These are phyloP conservation scores for Tricharina praecox DNA, from an alignment of 495 filamentous ascomycete genomes.

Conservation along the genomic window DNA sequence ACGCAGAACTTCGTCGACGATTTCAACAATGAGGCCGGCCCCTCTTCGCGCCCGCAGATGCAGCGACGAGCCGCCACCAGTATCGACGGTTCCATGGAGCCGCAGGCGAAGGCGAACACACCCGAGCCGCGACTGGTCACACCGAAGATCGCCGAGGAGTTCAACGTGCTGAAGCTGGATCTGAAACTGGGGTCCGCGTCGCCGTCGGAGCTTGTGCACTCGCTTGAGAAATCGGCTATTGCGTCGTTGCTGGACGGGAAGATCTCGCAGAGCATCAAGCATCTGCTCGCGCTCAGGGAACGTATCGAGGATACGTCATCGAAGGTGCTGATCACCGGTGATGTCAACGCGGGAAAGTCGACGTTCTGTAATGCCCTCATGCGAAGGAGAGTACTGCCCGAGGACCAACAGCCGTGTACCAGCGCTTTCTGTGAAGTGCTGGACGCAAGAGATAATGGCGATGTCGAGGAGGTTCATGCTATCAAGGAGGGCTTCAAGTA, in stretches of 20 bases:
- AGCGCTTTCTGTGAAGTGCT: slow-evolving; percentile 97
- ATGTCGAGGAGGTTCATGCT: slow-evolving; percentile 87
- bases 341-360: slow-evolving; percentile 93
- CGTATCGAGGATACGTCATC: slow-evolving; percentile 94
- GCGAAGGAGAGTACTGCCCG: slow-evolving; percentile 78
- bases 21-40: slow-evolving; percentile 11
- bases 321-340: slow-evolving; percentile 94
- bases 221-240: slow-evolving; percentile 80
- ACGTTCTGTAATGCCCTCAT: slow-evolving; percentile 95
- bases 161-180: slow-evolving; percentile 86
- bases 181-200: slow-evolving; percentile 72
- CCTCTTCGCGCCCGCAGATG: slow-evolving; percentile 31
- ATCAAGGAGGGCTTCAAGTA: slow-evolving; percentile 58
- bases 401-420: slow-evolving; percentile 97
- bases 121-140: slow-evolving; percentile 61
- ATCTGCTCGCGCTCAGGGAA: slow-evolving; percentile 70
- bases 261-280: slow-evolving; percentile 80
- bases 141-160: slow-evolving; percentile 86
- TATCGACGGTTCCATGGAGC: slow-evolving; percentile 37
- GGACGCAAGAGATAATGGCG: slow-evolving; percentile 74
- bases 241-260: slow-evolving; percentile 83
- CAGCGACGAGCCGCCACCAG: slow-evolving; percentile 58
- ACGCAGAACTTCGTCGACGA: slow-evolving; percentile 13
- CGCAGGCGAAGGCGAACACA: slow-evolving; percentile 33
- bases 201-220: slow-evolving; percentile 85